These are phyloP conservation scores for Entoloma clypeatum DNA, from an alignment of 1,284 basidiomycete species.

Conservation along the genomic window DNA sequence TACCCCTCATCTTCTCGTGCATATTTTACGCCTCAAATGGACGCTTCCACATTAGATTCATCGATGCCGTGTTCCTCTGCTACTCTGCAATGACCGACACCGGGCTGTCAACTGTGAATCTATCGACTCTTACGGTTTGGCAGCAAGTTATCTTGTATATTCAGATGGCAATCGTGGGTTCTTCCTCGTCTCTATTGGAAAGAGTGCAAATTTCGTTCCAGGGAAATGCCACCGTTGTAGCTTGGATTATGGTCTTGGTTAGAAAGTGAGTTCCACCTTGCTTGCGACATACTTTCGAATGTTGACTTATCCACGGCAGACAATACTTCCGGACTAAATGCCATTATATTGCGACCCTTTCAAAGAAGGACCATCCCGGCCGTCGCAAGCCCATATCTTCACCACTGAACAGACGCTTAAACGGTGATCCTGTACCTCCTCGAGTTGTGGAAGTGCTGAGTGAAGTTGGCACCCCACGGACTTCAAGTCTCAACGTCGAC, in stretches of 20 bases:
- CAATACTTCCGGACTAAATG: conserved; percentile 47
- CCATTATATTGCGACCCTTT: conserved; percentile 32
- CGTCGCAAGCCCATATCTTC: conserved; percentile 34
- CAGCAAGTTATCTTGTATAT: conserved; percentile 58
- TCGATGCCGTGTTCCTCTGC: conserved; percentile 62
- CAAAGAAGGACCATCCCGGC: too few species aligned
- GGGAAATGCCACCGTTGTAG: conserved; percentile 42
- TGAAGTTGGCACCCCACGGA: too few species aligned
- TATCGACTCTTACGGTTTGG: conserved; percentile 47
- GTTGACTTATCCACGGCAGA: conserved; percentile 23
- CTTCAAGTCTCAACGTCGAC: too few species aligned
- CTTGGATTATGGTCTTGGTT: conserved; percentile 56
- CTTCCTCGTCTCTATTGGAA: neutral
- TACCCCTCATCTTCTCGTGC: conserved; percentile 52
- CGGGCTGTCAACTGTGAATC: conserved; percentile 50
- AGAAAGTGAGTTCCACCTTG: conserved; percentile 35
- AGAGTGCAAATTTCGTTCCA: conserved; percentile 13
- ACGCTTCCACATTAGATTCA: conserved; percentile 41
- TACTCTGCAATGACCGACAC: conserved; percentile 64
- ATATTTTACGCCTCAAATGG: conserved; percentile 59
- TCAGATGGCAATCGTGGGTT: conserved; percentile 47
- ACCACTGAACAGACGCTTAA: conserved; percentile 24
- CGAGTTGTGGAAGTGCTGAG: too few species aligned
- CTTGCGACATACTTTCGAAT: neutral
- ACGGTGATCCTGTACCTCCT: neutral